Base-by-base conservation (phyloP, 2,329 filamentous ascomycete genomes). In the Fusarium irregulare region DNA sequence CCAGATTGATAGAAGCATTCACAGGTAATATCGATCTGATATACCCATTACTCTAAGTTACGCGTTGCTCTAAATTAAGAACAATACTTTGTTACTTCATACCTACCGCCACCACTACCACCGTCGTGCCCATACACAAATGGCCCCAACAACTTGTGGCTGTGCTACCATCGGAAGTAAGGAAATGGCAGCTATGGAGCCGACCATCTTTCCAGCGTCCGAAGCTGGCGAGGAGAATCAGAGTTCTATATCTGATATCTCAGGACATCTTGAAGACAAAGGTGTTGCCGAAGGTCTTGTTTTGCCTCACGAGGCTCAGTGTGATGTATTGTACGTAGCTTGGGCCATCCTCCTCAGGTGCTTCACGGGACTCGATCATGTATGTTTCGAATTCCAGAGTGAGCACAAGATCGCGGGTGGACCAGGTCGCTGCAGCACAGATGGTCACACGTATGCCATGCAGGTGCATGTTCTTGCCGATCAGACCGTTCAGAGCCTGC, bases 291-390 rank as follows among this genome's bases (percentile, higher is more conserved):
- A 20, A 3, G 60, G 66, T 30, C 45, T 48, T 13, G 7, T 37
- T 12, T 48, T 68, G 30, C 50, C 53, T 2, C 34, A 12, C 6
- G 10, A n/a, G 10, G 34, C 18, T n/a, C 34, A n/a, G 18, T 71
- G 63, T 49, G 46, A 48, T 27, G 47, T 59, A 10, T 28, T 75
- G 5, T 62, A 60, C 6, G 45, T 55, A 18, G 37, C 68, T n/a
- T 71, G 68, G 68, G 68, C 50, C 21, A 30, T 72, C 25, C 60
- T 74, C 13, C 63, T 74, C 34, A 53, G 23, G 12, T 70, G 65
- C 51, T 74, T 70, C 65, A 74, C 70, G 7, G 72, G 72, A 14
- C 56, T 73, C 3, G 72, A 74, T 4, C 27, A 44, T 30, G 68
- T 73, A 12, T 70, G 68, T 5, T 73, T 74, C 8, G 72, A 60